These are phyloP conservation scores for Lophium mytilinum DNA, from an alignment of 495 filamentous ascomycete genomes.

Conservation along the genomic window DNA sequence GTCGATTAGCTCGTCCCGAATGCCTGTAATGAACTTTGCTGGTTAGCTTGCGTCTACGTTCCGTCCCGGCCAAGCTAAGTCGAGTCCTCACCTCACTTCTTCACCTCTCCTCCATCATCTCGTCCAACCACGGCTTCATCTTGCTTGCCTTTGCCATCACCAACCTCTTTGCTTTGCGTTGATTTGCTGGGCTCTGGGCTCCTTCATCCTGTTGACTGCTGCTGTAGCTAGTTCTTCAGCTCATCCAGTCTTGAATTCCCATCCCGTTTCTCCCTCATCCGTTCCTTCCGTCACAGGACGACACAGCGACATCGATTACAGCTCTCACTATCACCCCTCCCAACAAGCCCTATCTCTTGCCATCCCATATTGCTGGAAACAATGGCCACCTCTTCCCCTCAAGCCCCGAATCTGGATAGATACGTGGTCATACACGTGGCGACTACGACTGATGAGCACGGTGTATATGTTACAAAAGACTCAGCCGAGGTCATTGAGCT, in stretches of 20 bases:
- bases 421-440: slow-evolving; percentile 97
- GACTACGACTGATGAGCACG: slow-evolving; percentile 97
- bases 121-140: not conserved
- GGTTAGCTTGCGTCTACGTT: too few relatives aligned
- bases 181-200: not conserved
- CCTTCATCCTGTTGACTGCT: not conserved
- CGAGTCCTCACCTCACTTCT: not conserved
- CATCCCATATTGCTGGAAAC: not conserved
- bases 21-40: too few relatives aligned
- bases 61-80: not conserved
- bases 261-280: not conserved
- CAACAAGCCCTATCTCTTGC: not conserved
- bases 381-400: slow-evolving; percentile 32
- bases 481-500: slow-evolving; percentile 98
- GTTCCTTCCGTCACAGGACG: not conserved
- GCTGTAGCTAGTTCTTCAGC: not conserved
- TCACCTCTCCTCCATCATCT: not conserved
- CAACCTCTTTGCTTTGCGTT: too few relatives aligned
- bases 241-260: not conserved
- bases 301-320: too few relatives aligned
- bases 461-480: slow-evolving; percentile 98
- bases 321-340: not conserved
- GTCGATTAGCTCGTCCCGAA: too few relatives aligned
- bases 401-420: slow-evolving; percentile 67
- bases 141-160: too few relatives aligned